Base-by-base conservation (phyloP, 805 yeast species). In the Metschnikowia continentalis region DNA sequence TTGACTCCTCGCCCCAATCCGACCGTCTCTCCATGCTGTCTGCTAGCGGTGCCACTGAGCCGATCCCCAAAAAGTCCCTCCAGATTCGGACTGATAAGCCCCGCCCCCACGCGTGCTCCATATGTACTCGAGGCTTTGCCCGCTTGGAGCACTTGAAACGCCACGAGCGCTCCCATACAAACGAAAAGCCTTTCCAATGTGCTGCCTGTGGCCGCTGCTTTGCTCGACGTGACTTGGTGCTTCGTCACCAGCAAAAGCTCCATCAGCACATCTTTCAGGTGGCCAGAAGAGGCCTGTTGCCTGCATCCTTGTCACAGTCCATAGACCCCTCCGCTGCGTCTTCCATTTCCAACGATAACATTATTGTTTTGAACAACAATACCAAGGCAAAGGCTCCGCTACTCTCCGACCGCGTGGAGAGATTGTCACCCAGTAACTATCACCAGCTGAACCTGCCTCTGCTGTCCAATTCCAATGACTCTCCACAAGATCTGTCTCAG, bases 121-220 rank as follows among this genome's bases (percentile, higher is more conserved):
- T 89, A 4, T 94, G 99, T 66, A 89, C 97, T 1, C 77, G 99
- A 53, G 96, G 96, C 2, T 94, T 94, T 78, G 99, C 97, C 1
- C 79, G 99, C 49, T 76, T 89, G 45, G 99, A 92, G 68, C 99
- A 92, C 69, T 76, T 94, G 62, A 90, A 88, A 67, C 83, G 99
- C 51, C 99, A 92, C 64, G 95, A 90, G 61, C 75, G 97, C 38
- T 85, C 95, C 0, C 99, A 92, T 66, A 92, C 99, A 8, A 89
- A 91, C 66, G 61, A 58, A 26, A 59, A 90, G 65, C 98, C 98
- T 1, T 92, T 86, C 71, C 94, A 89, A 64, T 92, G 99, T 70
- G 95, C 96, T 2, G 91, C 91, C 7, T 92, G 98, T 69, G 97
- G 96, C 33, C 82, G 98, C 46, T 88, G 96, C 64, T 92, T 94